Evolutionary conservation across 2,329 filamentous ascomycete genomes (phyloP), one percentile per base, ranked within the genome.

Genomic region (Botrytis paeoniae): DNA sequence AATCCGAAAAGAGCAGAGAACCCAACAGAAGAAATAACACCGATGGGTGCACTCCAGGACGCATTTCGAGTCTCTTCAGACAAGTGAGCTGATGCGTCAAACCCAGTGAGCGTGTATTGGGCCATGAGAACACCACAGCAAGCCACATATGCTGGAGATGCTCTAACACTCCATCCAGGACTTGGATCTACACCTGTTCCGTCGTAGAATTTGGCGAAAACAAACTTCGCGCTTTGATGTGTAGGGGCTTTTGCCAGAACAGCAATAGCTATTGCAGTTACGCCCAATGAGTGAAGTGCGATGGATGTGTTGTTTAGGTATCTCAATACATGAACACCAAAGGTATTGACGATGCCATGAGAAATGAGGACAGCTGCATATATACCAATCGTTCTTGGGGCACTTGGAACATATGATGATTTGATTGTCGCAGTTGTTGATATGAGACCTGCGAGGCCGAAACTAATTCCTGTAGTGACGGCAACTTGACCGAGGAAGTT

Each of bases 301-400:
- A 89, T 88, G 39, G 86, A 88, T 1, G 83, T 80, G 77, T 88
- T 89, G 80, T 89, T 89, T 41, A 89, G 80, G 77, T 88, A 86
- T 54, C 85, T 83, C 29, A 89, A 82, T n/a, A 85, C 81, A 73
- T 83, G 84, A 1, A 89, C 87, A 64, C 87, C 87, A 75, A 89
- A 89, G 0, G 85, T 87, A 78, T 89, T 89, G 76, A 89, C 81
- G 2, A 87, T 77, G 25, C 83, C 87, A 76, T 89, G 87, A 6
- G 85, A 86, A 48, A 86, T 75, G 6, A 89, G 83, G 7, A 89
- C 81, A 9, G 87, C 88, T 9, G 86, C 87, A 75, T 89, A 89
- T 73, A 89, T 89, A n/a, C 86, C 87, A 68, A 89, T 84, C 4
- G 86, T 88, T 74, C 84, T 83, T 22, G 77, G 81, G 1, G 87